A percentile compares a stretch with the other conserved stretches of the same genome.
Evolutionary conservation across 2,329 filamentous ascomycete species (phyloP).

Genomic region (Plenodomus biglobosus): DNA sequence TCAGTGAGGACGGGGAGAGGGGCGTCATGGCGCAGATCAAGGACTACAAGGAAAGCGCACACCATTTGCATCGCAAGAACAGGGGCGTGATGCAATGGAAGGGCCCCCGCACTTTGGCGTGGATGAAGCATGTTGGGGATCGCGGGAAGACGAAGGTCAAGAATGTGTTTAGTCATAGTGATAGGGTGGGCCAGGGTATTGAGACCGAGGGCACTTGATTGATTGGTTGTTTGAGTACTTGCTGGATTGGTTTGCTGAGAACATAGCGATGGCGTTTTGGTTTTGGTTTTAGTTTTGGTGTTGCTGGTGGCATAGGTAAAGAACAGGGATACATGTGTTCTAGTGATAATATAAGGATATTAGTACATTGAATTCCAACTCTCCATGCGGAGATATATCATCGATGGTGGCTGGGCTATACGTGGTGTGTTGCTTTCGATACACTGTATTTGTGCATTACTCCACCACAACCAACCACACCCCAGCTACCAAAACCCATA

Average conservation of each 20-base stretch:
- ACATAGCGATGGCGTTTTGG: not conserved
- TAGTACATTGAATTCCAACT: no score
- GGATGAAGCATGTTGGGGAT: constrained; percentile 61
- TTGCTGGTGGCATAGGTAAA: no score
- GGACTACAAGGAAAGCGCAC: constrained; percentile 51
- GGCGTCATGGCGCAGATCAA: constrained; percentile 56
- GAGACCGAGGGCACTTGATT: constrained; percentile 61
- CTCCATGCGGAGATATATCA: no score
- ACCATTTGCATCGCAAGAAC: constrained; percentile 54
- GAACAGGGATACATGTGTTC: no score
- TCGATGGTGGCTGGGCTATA: no score
- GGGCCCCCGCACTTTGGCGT: constrained; percentile 57
- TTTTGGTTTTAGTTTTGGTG: not conserved
- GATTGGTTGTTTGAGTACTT: not conserved
- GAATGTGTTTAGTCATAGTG: constrained; percentile 59
- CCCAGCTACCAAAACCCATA: no score
- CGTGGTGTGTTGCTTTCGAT: no score
- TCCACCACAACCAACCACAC: no score
- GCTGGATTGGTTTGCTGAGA: not conserved
- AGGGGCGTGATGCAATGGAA: constrained; percentile 75
- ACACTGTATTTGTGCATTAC: no score
- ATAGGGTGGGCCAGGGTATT: constrained; percentile 56
- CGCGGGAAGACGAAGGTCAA: constrained; percentile 51
- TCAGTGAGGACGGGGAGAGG: constrained; percentile 44
- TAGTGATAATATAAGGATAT: no score